These are phyloP conservation scores for Gnetum montanum DNA, from an alignment of 75 land plant species.

Conservation along the genomic window DNA sequence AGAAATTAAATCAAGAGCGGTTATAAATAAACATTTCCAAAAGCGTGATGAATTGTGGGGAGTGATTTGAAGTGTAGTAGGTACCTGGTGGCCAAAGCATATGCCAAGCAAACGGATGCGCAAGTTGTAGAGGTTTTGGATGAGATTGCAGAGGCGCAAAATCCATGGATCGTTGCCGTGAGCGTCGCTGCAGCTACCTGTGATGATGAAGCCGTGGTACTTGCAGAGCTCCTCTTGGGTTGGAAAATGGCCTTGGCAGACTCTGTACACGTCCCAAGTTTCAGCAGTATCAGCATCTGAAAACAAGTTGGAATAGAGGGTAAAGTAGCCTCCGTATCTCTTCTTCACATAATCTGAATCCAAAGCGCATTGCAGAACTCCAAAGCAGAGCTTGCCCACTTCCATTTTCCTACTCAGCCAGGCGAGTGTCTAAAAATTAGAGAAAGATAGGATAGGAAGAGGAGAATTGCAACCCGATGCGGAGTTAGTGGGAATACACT, in stretches of 20 bases:
- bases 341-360: conserved; percentile 60
- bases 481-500: too few species aligned
- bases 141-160: conserved; percentile 35
- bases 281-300: conserved; percentile 60
- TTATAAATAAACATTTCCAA: too few species aligned
- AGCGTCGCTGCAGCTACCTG: conserved; percentile 70
- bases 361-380: conserved; percentile 41
- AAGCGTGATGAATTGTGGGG: too few species aligned
- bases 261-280: conserved; percentile 55
- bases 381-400: conserved; percentile 31
- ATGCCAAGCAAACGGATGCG: conserved; percentile 58
- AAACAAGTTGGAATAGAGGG: conserved; percentile 34
- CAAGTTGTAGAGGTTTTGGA: conserved; percentile 37
- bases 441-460: too few species aligned
- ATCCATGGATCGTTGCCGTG: conserved; percentile 61
- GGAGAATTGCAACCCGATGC: too few species aligned
- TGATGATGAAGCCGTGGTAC: conserved; percentile 64
- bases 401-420: too few species aligned
- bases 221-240: conserved; percentile 22
- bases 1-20: too few species aligned
- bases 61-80: neutral
- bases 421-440: too few species aligned
- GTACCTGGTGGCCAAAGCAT: conserved; percentile 80
- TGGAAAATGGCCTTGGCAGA: conserved; percentile 62
- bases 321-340: conserved; percentile 54